phyloP scores from a whole-genome alignment of 768 basidiomycete species.

The Boletus rubroflammeus region DNA sequence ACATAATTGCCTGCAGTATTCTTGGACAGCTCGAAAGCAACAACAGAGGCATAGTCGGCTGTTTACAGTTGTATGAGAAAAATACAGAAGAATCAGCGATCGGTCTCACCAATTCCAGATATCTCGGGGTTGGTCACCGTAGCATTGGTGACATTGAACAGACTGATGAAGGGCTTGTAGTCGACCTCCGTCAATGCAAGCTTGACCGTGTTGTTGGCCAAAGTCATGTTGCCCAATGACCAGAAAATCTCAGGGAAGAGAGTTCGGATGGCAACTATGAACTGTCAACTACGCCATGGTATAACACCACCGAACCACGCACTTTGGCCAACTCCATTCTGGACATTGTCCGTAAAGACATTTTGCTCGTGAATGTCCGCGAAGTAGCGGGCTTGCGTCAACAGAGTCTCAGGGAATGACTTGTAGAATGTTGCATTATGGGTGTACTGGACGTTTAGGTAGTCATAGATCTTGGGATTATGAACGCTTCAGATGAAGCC shows the following conservation, averaged over 20 bases:
- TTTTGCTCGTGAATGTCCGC: conserved; percentile 77
- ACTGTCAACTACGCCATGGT: background rate
- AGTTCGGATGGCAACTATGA: conserved; percentile 74
- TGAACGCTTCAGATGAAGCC: background rate
- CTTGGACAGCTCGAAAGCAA: conserved; percentile 66
- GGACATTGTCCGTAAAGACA: conserved; percentile 61
- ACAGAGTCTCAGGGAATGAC: conserved; percentile 63
- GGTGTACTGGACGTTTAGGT: conserved; percentile 66
- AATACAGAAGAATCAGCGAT: background rate
- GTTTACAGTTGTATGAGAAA: background rate
- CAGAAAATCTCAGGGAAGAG: conserved; percentile 67
- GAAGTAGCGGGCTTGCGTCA: conserved; percentile 67
- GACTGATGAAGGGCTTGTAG: conserved; percentile 86
- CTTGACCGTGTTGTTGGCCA: conserved; percentile 70
- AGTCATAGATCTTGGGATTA: conserved; percentile 62
- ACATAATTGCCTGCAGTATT: conserved; percentile 64
- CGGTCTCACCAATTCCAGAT: conserved; percentile 53
- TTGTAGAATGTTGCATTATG: conserved; percentile 80
- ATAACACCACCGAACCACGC: conserved; percentile 25
- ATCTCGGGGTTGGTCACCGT: conserved; percentile 55
- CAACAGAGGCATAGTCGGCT: conserved; percentile 71
- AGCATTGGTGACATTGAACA: conserved; percentile 76
- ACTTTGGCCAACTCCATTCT: conserved; percentile 73
- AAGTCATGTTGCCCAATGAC: conserved; percentile 72
- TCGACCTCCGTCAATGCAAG: conserved; percentile 73